Evolutionary conservation across 352 stramenopile genomes (phyloP).

Genomic region (Globisporangium parvum): DNA sequence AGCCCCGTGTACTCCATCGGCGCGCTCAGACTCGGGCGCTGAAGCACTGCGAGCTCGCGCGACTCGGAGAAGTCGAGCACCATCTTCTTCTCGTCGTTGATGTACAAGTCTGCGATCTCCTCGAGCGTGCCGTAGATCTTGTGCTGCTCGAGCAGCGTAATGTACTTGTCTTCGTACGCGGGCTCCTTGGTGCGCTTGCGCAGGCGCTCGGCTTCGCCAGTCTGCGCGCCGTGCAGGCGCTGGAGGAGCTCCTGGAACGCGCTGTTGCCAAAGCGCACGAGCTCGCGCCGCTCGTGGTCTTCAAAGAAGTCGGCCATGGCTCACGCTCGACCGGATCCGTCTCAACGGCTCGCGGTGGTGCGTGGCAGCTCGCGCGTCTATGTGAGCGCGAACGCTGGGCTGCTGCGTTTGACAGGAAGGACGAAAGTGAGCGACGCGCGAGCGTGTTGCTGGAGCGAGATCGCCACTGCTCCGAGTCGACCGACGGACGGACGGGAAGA

Average conservation of each 20-base stretch:
- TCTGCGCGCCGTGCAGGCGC: constrained; percentile 28
- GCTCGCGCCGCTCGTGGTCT: constrained; percentile 32
- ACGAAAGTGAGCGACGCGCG: background rate
- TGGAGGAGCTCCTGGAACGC: constrained; percentile 40
- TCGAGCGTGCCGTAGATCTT: constrained; percentile 59
- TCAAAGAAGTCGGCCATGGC: constrained; percentile 17
- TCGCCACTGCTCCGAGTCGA: too few relatives aligned
- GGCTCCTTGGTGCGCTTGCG: background rate
- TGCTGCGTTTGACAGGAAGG: background rate
- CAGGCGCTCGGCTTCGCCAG: background rate
- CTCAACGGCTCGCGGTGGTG: too few relatives aligned
- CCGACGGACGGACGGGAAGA: too few relatives aligned
- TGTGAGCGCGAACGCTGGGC: background rate
- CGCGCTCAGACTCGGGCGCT: constrained; percentile 21
- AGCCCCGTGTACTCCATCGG: constrained; percentile 55
- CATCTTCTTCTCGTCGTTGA: constrained; percentile 59
- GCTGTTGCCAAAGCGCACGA: constrained; percentile 32
- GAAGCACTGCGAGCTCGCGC: constrained; percentile 41
- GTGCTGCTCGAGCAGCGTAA: constrained; percentile 51
- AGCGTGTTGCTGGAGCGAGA: background rate
- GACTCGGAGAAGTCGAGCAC: constrained; percentile 74
- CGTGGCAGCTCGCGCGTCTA: too few relatives aligned
- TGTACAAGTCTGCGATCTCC: constrained; percentile 56
- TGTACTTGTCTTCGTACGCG: constrained; percentile 25
- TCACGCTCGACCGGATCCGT: too few relatives aligned